These are phyloP conservation scores for Silene vulgaris DNA, from an alignment of 179 eudicot genomes.

Conservation along the genomic window DNA sequence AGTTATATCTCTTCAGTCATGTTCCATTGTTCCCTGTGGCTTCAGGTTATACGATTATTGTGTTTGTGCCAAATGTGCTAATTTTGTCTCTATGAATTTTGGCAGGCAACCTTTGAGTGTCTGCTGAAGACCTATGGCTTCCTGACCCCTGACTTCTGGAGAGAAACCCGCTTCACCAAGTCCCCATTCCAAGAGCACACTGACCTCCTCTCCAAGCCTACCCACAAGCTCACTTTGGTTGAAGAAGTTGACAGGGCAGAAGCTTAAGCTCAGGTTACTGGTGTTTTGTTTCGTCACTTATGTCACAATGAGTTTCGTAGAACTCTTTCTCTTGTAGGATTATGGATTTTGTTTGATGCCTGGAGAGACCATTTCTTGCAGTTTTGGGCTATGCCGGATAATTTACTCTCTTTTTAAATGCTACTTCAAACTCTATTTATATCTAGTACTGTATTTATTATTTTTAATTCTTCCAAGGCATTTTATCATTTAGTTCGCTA, in stretches of 20 bases:
- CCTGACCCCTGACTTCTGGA: conserved; percentile 71
- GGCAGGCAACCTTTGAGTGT: conserved; percentile 70
- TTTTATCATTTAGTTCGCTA: no score
- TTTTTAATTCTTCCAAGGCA: no score
- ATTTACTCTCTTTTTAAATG: not conserved
- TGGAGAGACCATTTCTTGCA: not conserved
- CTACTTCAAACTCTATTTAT: not conserved
- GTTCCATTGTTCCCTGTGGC: no score
- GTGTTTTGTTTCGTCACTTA: not conserved
- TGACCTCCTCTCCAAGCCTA: conserved; percentile 48
- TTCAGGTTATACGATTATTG: not conserved
- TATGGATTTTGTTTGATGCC: not conserved
- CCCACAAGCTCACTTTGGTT: conserved; percentile 28
- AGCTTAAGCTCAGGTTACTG: conserved; percentile 26
- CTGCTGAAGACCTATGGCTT: conserved; percentile 61
- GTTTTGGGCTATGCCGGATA: not conserved
- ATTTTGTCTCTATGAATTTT: not conserved
- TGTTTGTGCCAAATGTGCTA: not conserved
- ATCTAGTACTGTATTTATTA: not conserved
- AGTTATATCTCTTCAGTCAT: no score
- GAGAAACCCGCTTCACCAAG: conserved; percentile 55
- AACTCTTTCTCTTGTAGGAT: not conserved
- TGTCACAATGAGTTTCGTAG: not conserved
- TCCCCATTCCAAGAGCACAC: conserved; percentile 74
- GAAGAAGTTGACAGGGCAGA: conserved; percentile 43